phyloP scores from a whole-genome alignment of 306 rosid genomes.

The Pterocarpus santalinus region DNA sequence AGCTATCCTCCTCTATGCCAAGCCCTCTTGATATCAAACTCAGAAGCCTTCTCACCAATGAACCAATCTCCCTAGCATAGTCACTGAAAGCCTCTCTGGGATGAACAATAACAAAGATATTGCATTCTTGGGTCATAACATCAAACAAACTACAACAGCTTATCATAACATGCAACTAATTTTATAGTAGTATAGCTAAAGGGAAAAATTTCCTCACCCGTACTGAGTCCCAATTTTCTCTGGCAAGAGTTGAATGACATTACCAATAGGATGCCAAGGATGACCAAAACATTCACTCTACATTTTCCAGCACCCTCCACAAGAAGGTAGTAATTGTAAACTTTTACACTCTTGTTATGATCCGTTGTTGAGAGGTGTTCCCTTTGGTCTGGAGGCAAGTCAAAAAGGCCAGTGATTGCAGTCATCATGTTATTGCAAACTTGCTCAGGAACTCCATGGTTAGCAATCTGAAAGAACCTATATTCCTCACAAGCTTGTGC shows the following conservation, averaged over 20 bases:
- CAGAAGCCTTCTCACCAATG: conserved; percentile 51
- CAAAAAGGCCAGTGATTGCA: conserved; percentile 51
- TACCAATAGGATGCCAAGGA: conserved; percentile 51
- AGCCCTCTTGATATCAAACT: conserved; percentile 59
- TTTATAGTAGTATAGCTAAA: not conserved
- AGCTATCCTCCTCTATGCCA: conserved; percentile 53
- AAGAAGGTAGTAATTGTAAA: conserved; percentile 46
- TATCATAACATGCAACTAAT: not conserved
- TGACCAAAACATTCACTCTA: conserved; percentile 66
- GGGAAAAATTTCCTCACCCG: conserved; percentile 23
- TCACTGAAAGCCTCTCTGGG: conserved; percentile 56
- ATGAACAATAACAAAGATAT: not conserved
- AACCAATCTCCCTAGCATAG: conserved; percentile 59
- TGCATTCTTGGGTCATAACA: not conserved
- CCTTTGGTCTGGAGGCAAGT: conserved; percentile 51
- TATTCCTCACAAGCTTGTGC: conserved; percentile 61
- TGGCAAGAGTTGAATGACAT: conserved; percentile 48
- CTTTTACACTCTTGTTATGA: conserved; percentile 43
- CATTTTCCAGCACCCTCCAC: conserved; percentile 50
- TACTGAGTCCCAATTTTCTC: conserved; percentile 40
- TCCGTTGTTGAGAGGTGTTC: conserved; percentile 46
- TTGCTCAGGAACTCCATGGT: conserved; percentile 60
- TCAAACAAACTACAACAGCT: not conserved
- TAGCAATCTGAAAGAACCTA: conserved; percentile 61
- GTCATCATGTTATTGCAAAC: conserved; percentile 49